Base-by-base conservation (phyloP, 306 rosid genomes). In the Gleditsia sinensis region DNA sequence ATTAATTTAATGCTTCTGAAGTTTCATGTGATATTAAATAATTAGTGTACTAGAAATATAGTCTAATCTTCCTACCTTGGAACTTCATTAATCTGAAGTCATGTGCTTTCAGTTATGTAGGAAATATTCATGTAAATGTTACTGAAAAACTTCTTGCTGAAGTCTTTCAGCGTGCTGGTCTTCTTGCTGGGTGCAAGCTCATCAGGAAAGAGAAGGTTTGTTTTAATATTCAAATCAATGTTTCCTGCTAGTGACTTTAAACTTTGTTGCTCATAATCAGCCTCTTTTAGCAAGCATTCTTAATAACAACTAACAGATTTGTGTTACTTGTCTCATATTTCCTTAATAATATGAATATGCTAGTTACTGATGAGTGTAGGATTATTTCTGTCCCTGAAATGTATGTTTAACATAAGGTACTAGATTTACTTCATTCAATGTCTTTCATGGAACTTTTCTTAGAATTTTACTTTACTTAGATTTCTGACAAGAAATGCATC, bases 181-280 rank as follows among this genome's bases (percentile, higher is more conserved):
- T 85, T 75, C 88, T 86, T 71, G 86, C 88, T 43, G 90, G 90
- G 61, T 86, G 90, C 83, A 86, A 86, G 75, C 90, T 86, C 59
- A 86, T 86, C 36, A 72, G 84, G 70, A 86, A 83, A 72, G 90
- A 86, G 28, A 83, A 86, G 88, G 90, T 86, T 83, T 72, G 77
- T 62, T 63, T 78, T 64, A 42, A 19, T 72, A 69, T 59, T 67
- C 53, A 75, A 33, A 51, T 75, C 42, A 39, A 28, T 71, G 45
- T 28, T 83, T 78, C 70, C 55, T 46, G 43, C 58, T 67, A 30
- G 25, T 62, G 53, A 23, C 55, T 9, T 71, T 32, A 34, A 49
- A 36, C 14, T 36, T 55, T 67, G 59, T 75, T 61, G 34, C 23
- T 59, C 20, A 53, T 66, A 6, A 49, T 27, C 48, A 21, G 9